phyloP scores from a whole-genome alignment of 352 stramenopile species.

The Pythium brassicae region DNA sequence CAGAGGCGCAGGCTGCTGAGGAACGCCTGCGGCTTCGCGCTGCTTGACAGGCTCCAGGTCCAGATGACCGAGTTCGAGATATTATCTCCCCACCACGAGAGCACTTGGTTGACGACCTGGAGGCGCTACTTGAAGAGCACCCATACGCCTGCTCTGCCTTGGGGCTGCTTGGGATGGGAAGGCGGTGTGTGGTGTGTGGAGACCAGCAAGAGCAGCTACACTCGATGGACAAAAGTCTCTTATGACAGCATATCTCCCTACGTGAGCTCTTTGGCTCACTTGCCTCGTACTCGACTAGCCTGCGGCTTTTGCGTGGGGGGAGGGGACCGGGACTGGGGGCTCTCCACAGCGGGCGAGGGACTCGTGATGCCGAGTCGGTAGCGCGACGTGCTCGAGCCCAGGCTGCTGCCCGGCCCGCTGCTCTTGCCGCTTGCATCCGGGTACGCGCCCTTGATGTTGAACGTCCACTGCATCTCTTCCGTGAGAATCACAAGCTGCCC shows the following conservation, averaged over 20 bases:
- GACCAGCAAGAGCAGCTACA: too few species aligned
- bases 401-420: constrained; percentile 28
- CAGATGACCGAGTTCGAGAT: constrained; percentile 48
- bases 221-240: too few species aligned
- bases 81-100: constrained; percentile 30
- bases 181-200: too few species aligned
- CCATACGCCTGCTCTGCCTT: too few species aligned
- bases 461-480: constrained; percentile 92
- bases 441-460: constrained; percentile 87
- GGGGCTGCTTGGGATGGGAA: background rate
- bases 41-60: constrained; percentile 27
- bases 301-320: background rate
- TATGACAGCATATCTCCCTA: too few species aligned
- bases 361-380: constrained; percentile 28
- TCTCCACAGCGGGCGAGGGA: background rate
- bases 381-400: constrained; percentile 44
- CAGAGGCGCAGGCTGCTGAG: constrained; percentile 35
- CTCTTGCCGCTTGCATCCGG: constrained; percentile 51
- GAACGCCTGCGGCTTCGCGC: constrained; percentile 30
- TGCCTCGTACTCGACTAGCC: background rate
- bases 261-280: background rate
- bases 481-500: constrained; percentile 85
- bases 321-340: background rate
- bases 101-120: constrained; percentile 20
- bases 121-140: constrained; percentile 7